Evolutionary conservation across 139 green algal species (phyloP).

Genomic region (Spirogloea muscicola): DNA sequence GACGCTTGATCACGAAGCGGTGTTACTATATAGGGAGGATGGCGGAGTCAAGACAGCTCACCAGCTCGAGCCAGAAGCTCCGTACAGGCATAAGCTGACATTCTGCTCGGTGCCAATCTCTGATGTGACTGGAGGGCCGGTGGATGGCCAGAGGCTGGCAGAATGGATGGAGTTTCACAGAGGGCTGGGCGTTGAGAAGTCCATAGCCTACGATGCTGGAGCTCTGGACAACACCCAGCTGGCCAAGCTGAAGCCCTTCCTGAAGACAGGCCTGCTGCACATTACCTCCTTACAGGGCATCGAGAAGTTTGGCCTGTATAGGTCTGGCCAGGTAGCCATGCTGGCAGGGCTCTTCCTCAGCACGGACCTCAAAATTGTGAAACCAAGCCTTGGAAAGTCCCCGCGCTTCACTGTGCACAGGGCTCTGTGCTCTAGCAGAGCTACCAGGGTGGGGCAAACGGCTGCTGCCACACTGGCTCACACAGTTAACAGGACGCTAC

Average conservation of each 20-base stretch:
- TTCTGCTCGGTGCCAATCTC: conserved; percentile 6
- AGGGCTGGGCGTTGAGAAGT: not conserved
- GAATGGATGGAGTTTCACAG: conserved; percentile 2
- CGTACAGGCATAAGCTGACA: not conserved
- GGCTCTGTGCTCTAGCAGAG: too few species aligned
- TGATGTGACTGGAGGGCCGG: too few species aligned
- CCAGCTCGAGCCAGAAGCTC: not conserved
- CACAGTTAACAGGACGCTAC: too few species aligned
- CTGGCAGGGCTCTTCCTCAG: too few species aligned
- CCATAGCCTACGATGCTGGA: conserved; percentile 1
- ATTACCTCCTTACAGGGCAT: not conserved
- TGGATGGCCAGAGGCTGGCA: not conserved
- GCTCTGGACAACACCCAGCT: not conserved
- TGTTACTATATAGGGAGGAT: not conserved
- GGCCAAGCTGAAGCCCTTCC: not conserved
- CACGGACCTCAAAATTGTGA: too few species aligned
- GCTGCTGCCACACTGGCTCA: too few species aligned
- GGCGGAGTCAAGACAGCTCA: not conserved
- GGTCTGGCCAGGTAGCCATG: too few species aligned
- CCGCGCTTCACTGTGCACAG: too few species aligned
- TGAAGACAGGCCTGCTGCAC: not conserved
- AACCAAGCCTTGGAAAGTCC: too few species aligned
- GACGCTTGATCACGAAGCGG: not conserved
- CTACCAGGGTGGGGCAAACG: too few species aligned
- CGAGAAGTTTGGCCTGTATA: not conserved